phyloP scores from a whole-genome alignment of 1,284 basidiomycete genomes.

The Moniliella sp. region DNA sequence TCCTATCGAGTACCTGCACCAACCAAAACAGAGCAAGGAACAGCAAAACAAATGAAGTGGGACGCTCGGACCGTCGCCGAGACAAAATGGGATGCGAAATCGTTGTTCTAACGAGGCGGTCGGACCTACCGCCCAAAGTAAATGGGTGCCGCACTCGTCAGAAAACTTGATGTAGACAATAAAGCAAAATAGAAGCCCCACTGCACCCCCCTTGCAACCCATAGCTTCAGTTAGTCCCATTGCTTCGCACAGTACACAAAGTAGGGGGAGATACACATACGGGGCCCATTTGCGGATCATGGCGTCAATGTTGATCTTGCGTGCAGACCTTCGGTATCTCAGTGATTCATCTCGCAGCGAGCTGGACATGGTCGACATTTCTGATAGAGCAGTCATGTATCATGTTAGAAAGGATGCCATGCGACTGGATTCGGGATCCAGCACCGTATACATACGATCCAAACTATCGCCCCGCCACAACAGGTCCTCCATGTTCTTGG shows the following conservation, averaged over 20 bases:
- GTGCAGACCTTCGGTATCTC: slow-evolving; percentile 84
- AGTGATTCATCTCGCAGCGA: slow-evolving; percentile 89
- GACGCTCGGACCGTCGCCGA: no score
- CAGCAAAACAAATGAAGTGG: no score
- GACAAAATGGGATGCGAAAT: no score
- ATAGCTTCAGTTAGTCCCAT: no score
- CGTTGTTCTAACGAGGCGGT: no score
- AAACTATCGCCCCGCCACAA: slow-evolving; percentile 90
- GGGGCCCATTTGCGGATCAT: slow-evolving; percentile 90
- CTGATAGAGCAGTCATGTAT: neutral
- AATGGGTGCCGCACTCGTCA: no score
- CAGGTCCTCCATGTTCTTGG: slow-evolving; percentile 99
- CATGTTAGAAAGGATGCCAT: neutral
- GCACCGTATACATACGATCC: slow-evolving; percentile 41
- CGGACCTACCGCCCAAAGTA: no score
- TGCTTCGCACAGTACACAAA: no score
- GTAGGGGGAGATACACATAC: no score
- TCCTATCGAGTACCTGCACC: no score
- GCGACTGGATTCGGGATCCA: neutral
- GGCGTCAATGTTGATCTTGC: slow-evolving; percentile 79
- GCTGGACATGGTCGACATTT: slow-evolving; percentile 87
- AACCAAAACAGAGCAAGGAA: no score
- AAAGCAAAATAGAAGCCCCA: neutral
- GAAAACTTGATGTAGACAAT: neutral
- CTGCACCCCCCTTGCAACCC: no score